Conservation (phyloP, 306 rosid species). For the Castanospermum australe region DNA sequence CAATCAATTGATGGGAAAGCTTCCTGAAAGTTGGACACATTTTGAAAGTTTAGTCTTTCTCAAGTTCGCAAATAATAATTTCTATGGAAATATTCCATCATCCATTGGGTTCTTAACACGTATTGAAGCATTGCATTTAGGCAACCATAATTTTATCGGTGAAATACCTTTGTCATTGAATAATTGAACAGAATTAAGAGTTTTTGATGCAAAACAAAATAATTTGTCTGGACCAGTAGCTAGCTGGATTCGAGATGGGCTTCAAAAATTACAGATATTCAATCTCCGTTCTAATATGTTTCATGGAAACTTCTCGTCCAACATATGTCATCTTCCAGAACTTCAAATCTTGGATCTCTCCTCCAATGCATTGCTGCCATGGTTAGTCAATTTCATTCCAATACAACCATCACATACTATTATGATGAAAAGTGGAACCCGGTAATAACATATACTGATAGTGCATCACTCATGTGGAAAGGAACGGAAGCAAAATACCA, state of each 20-base stretch:
- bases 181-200: not conserved
- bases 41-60: not conserved
- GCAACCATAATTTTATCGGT: not conserved
- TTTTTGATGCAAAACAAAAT: not conserved
- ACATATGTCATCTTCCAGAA: not conserved
- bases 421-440: no score
- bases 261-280: not conserved
- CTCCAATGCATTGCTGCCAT: not conserved
- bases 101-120: not conserved
- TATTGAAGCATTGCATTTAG: not conserved
- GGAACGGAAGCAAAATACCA: not conserved
- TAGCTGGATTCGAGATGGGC: not conserved
- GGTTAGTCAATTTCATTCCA: not conserved
- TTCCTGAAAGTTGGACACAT: not conserved
- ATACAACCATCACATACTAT: not conserved
- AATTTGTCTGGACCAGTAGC: not conserved
- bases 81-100: not conserved
- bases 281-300: not conserved
- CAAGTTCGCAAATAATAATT: not conserved
- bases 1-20: not conserved
- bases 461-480: not conserved
- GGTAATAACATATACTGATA: no score
- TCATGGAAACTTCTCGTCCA: not conserved
- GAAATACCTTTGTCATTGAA: not conserved
- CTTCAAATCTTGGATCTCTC: constrained; percentile 6